These are phyloP conservation scores for Cercospora canescens DNA, from an alignment of 2,329 filamentous ascomycete genomes.

Conservation along the genomic window DNA sequence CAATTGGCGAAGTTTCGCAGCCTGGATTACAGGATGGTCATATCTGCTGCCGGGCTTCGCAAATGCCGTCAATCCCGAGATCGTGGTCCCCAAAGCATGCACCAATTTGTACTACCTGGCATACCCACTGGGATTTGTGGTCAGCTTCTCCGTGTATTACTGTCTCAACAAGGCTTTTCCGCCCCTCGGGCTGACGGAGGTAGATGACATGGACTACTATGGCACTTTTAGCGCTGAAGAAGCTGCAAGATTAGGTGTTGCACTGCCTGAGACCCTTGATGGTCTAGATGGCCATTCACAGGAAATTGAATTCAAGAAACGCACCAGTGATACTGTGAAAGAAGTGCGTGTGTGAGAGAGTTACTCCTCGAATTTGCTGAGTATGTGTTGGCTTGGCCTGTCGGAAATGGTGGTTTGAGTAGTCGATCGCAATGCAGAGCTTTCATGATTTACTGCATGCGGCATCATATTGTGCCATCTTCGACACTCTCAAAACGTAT, in stretches of 20 bases:
- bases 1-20: conserved; percentile 47
- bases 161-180: conserved; percentile 36
- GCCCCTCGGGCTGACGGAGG: conserved; percentile 33
- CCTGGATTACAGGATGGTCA: conserved; percentile 41
- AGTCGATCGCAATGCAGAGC: no score
- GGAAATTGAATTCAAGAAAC: conserved; percentile 6
- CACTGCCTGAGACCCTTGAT: conserved; percentile 16
- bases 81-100: conserved; percentile 40
- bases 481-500: no score
- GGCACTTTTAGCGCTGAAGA: conserved; percentile 36
- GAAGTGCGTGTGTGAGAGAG: not conserved
- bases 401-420: no score
- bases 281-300: conserved; percentile 8
- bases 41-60: conserved; percentile 41
- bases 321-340: not conserved
- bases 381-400: not conserved
- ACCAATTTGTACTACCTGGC: conserved; percentile 45
- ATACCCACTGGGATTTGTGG: conserved; percentile 43
- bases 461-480: no score
- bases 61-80: conserved; percentile 41
- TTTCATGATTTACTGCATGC: no score
- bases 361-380: not conserved
- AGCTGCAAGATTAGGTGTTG: conserved; percentile 26
- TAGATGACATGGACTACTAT: conserved; percentile 38
- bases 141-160: conserved; percentile 40